A percentile compares a stretch with the other conserved stretches of the same genome.
These are phyloP conservation scores for Emmonsiellopsis sp. DNA, from an alignment of 2,329 filamentous ascomycete genomes.

Conservation along the genomic window DNA sequence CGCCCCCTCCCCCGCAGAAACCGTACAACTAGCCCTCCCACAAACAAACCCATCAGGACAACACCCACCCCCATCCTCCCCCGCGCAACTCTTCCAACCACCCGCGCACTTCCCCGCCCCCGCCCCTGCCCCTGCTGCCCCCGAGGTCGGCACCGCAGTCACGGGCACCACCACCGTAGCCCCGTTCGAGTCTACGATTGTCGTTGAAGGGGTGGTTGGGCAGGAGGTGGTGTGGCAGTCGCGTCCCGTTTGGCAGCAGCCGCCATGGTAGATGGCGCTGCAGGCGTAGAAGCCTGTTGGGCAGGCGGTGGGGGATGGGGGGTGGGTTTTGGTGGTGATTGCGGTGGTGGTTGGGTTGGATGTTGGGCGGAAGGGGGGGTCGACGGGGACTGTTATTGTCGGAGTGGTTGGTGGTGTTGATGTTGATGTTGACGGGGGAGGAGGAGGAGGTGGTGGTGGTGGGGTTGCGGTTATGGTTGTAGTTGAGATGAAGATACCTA, in stretches of 20 bases:
- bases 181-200: slow-evolving; percentile 54
- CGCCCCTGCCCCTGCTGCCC: slow-evolving; percentile 19
- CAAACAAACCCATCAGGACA: slow-evolving; percentile 72
- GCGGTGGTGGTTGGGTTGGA: slow-evolving; percentile 25
- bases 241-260: slow-evolving; percentile 80
- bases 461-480: slow-evolving; percentile 25
- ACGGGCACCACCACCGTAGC: slow-evolving; percentile 60
- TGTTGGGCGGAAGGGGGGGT: slow-evolving; percentile 22
- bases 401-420: slow-evolving; percentile 21
- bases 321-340: slow-evolving; percentile 19
- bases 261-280: slow-evolving; percentile 66
- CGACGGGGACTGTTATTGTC: slow-evolving; percentile 21
- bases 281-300: slow-evolving; percentile 91
- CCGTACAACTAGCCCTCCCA: slow-evolving; percentile 62
- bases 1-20: slow-evolving; percentile 35
- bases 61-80: slow-evolving; percentile 62
- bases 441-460: slow-evolving; percentile 28
- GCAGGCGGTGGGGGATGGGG: slow-evolving; percentile 44
- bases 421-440: slow-evolving; percentile 25
- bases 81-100: slow-evolving; percentile 69
- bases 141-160: slow-evolving; percentile 28
- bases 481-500: slow-evolving; percentile 26
- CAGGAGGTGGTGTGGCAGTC: slow-evolving; percentile 77
- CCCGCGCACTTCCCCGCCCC: slow-evolving; percentile 51
- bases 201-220: slow-evolving; percentile 50